Conservation (phyloP, 1,139 yeast species). For the Meyerozyma athensensis region DNA sequence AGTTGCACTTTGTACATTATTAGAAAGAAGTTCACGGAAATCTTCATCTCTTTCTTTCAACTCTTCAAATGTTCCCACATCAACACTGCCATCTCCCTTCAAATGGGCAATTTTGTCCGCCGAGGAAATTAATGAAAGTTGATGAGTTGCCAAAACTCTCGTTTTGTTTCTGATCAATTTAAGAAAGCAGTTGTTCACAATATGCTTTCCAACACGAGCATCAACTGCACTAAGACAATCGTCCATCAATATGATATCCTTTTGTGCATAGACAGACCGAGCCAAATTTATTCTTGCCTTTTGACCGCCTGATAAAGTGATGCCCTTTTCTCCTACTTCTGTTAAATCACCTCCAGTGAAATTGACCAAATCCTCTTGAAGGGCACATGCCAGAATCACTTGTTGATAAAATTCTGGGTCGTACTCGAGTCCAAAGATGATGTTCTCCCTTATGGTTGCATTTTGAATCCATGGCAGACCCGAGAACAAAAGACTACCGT, state of each 20-base stretch:
- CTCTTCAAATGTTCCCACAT: slow-evolving; percentile 35
- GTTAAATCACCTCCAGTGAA: slow-evolving; percentile 43
- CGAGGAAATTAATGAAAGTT: slow-evolving; percentile 36
- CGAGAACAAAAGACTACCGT: slow-evolving; percentile 40
- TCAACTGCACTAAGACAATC: slow-evolving; percentile 49
- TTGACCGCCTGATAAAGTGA: slow-evolving; percentile 47
- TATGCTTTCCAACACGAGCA: slow-evolving; percentile 45
- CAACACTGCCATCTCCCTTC: slow-evolving; percentile 37
- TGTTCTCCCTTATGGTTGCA: slow-evolving; percentile 38
- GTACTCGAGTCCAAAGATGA: slow-evolving; percentile 27
- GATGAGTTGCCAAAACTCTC: slow-evolving; percentile 45
- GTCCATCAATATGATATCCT: slow-evolving; percentile 38
- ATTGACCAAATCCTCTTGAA: slow-evolving; percentile 32
- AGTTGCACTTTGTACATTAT: slow-evolving; percentile 20
- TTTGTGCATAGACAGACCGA: slow-evolving; percentile 39
- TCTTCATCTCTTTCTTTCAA: slow-evolving; percentile 23
- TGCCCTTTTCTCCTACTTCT: slow-evolving; percentile 47
- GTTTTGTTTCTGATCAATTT: slow-evolving; percentile 34
- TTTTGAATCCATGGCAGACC: slow-evolving; percentile 51
- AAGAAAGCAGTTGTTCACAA: slow-evolving; percentile 35
- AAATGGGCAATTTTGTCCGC: slow-evolving; percentile 39
- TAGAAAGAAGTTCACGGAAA: slow-evolving; percentile 24
- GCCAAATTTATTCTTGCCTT: slow-evolving; percentile 46
- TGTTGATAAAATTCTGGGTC: slow-evolving; percentile 24
- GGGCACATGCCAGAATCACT: slow-evolving; percentile 32